A percentile compares a stretch with the other conserved stretches of the same genome.
These are phyloP conservation scores for Rosa persica DNA, from an alignment of 306 rosid genomes.

Conservation along the genomic window DNA sequence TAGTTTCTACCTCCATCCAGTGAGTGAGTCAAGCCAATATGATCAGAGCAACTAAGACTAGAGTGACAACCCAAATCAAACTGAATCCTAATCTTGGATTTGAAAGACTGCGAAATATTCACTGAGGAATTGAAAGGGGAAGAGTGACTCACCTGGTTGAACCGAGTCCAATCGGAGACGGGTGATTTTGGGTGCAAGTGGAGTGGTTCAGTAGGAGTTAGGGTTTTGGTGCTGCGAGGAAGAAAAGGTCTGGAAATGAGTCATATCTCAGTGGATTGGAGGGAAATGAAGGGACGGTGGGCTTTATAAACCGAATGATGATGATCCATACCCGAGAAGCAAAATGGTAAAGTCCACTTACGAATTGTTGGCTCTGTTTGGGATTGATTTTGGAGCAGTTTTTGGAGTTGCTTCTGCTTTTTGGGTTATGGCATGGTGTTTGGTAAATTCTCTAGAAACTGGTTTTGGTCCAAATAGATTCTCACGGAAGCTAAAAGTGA, in stretches of 20 bases:
- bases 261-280: constrained; percentile 21
- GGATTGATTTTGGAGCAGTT: too few relatives aligned
- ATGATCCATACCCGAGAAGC: not conserved
- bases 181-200: not conserved
- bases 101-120: not conserved
- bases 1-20: not conserved
- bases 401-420: too few relatives aligned
- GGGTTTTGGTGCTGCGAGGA: constrained; percentile 28
- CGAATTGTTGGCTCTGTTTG: not conserved
- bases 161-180: constrained; percentile 9
- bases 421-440: too few relatives aligned
- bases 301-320: not conserved
- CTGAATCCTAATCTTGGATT: not conserved
- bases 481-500: too few relatives aligned
- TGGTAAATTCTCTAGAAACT: too few relatives aligned
- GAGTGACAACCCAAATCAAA: not conserved
- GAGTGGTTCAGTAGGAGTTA: constrained; percentile 14
- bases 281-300: constrained; percentile 21
- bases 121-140: not conserved
- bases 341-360: too few relatives aligned
- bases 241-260: constrained; percentile 9
- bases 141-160: constrained; percentile 26
- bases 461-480: too few relatives aligned
- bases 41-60: not conserved
- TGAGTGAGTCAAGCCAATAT: not conserved